A percentile compares a stretch with the other conserved stretches of the same genome.
Conservation (phyloP, 768 basidiomycete genomes). For the Termitomyces sp. region DNA sequence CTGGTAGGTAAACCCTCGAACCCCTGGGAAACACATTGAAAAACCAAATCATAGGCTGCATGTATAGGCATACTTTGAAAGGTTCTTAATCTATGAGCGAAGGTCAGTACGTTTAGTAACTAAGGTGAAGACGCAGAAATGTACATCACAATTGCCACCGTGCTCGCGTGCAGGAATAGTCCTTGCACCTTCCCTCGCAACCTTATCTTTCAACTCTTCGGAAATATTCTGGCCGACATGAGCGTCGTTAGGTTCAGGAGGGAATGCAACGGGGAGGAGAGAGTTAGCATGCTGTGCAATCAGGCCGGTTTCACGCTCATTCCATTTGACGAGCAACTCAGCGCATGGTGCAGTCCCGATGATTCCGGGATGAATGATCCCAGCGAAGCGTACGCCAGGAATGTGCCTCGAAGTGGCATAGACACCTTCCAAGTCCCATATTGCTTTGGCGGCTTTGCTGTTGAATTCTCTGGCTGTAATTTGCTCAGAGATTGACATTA, state of each 20-base stretch:
- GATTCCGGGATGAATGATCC: constrained; percentile 72
- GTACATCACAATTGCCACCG: constrained; percentile 73
- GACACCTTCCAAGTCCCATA: constrained; percentile 76
- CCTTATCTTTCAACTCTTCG: constrained; percentile 43
- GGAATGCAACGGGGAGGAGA: constrained; percentile 64
- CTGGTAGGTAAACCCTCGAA: constrained; percentile 73
- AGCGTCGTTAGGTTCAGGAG: constrained; percentile 54
- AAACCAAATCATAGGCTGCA: not conserved
- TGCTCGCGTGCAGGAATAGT: constrained; percentile 79
- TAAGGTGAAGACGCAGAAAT: constrained; percentile 13
- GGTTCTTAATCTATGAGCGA: constrained; percentile 60
- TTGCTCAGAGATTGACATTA: not conserved
- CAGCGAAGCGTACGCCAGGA: constrained; percentile 76
- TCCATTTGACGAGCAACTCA: constrained; percentile 73
- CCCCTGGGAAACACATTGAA: constrained; percentile 34
- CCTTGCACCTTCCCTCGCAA: constrained; percentile 64
- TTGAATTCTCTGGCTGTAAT: constrained; percentile 58
- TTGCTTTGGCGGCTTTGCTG: constrained; percentile 70
- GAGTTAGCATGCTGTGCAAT: constrained; percentile 49
- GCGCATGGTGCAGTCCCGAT: constrained; percentile 75
- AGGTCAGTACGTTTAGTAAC: not conserved
- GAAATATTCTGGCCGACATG: constrained; percentile 68
- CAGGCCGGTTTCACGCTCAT: constrained; percentile 62
- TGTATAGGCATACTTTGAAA: constrained; percentile 45
- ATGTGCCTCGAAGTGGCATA: constrained; percentile 76